Base-by-base conservation (phyloP, 108 stramenopile genomes). In the Discostella pseudostelligera region DNA sequence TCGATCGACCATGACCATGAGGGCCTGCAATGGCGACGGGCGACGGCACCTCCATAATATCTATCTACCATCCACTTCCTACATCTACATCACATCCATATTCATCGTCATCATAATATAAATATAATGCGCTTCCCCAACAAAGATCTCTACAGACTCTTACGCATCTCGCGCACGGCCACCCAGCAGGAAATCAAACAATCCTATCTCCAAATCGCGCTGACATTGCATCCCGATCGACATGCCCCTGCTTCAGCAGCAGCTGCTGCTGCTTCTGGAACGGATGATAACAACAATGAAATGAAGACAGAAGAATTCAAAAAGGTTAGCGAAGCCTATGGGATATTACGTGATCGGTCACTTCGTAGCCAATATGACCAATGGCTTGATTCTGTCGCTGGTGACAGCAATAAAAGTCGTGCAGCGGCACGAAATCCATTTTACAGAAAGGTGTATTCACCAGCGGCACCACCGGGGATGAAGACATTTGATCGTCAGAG, bases 391-490 rank as follows among this genome's bases (percentile, higher is more conserved):
- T 69, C 69, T 8, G 65, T 50, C 5, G 43, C 26, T 22, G 6
- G 67, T 11, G 74, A 42, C 12, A 65, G 74, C 2, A 43, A 66
- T 3, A 36, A 48, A 20, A 85, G 83, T 65, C 65, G 70, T 36
- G 65, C 74, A 22, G 69, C 80, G 53, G 75, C 65, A 61, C 51
- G 81, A 32, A 78, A 82, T 59, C 78, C 69, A 19, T 79, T 83
- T 67, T 92, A 89, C 67, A 73, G 91, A 47, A 93, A 90, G 70
- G 89, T 90, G 22, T 93, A 90, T 62, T 56, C 85, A 17, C 92
- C 89, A 0, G 69, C 66, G 11, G 74, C 87, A 14, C 92, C 89
- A 17, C 87, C 87, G 25, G 79, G 85, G 66, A 78, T 82, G 54
- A 85, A 87, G 54, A 85, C 76, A 20, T 90, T 88, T 76, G 86